Base-by-base conservation (phyloP, 2,329 filamentous ascomycete species). In the Monilinia aucupariae region DNA sequence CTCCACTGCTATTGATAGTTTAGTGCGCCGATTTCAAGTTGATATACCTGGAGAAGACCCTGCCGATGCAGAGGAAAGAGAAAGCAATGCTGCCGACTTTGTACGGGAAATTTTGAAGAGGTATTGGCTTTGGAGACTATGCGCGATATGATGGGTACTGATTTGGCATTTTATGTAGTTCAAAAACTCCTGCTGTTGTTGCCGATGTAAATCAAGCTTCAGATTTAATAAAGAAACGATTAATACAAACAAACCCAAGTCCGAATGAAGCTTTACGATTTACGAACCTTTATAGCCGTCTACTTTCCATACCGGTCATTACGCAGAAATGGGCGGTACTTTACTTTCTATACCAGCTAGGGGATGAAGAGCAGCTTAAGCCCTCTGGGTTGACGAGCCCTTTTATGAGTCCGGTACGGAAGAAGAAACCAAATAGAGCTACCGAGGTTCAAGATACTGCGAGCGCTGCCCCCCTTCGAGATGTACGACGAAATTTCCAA, bases 311-410 rank as follows among this genome's bases (percentile, higher is more conserved):
- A 68, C 92, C 92, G 0, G 92, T 97, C 7, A 82, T 99, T 51
- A 89, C 90, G 71, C 90, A 96, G 76, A 99, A 99, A 82, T 97
- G 92, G 92, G 91, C 90, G 3, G 97, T 99, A 68, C 81, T 99
- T 25, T 96, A 96, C 74, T 85, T 99, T 49, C 83, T 99, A 49
- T 89, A 94, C 74, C 87, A 91, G 70, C 83, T 97, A 54, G 86
- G 90, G 65, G 89, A 62, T 41, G 32, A 53, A 34, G 48, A 60
- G 10, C 68, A 72, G 50, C 63, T 50, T 17, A 55, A 54, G 27
- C 65, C 68, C 13, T 68, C 68, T 20, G 61, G 63, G 1, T 64
- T 72, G 32, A 73, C 71, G 30, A 73, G 71, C 54, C 70, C 73
- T 17, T 73, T 73, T 64, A 74, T 71, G 62, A 73, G 69, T 59